Evolutionary conservation across 73 alveolate genomes (phyloP).

Genomic region (Symbiodinium natans): DNA sequence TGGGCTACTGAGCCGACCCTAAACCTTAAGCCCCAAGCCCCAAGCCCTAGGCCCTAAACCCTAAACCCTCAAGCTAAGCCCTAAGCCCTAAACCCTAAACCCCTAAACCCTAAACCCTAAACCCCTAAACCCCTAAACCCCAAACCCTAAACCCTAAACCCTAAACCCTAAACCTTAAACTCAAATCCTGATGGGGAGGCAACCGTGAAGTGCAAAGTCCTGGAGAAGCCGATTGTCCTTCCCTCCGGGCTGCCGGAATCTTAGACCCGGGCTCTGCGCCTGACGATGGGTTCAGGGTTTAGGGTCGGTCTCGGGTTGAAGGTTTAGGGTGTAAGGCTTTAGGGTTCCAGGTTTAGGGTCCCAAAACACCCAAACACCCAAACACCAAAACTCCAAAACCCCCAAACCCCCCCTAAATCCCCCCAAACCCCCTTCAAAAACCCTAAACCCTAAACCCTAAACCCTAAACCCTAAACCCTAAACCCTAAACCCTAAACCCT

Average conservation of each 20-base stretch:
- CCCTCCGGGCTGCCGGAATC: constrained; percentile 50
- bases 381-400: no score
- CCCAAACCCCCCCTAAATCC: neutral
- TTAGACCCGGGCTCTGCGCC: no score
- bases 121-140: no score
- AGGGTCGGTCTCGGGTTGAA: no score
- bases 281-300: no score
- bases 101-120: no score
- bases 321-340: neutral
- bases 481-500: neutral
- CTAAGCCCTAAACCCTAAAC: no score
- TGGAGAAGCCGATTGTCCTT: constrained; percentile 51
- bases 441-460: no score
- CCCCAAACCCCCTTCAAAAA: neutral
- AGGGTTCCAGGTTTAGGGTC: no score
- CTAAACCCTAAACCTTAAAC: neutral
- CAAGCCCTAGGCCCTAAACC: neutral
- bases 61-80: neutral
- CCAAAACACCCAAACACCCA: no score
- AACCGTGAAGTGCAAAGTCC: constrained; percentile 48
- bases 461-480: neutral
- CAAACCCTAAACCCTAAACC: neutral
- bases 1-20: no score
- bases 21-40: neutral
- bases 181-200: neutral